These are phyloP conservation scores for Hemisphaericaspora lyxosophila DNA, from an alignment of 1,139 yeast species.

Conservation along the genomic window DNA sequence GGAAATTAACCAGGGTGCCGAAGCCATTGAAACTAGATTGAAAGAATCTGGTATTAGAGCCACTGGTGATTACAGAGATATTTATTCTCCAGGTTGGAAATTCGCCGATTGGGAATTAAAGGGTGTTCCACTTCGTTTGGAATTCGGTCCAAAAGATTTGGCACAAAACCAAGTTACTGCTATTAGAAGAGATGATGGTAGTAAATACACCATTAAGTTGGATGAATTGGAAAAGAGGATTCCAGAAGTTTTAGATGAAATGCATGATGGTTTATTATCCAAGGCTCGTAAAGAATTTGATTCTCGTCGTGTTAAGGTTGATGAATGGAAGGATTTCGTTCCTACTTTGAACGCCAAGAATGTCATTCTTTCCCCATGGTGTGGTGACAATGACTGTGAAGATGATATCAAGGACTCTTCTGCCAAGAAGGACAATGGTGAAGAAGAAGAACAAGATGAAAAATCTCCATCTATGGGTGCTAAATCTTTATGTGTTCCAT, in stretches of 20 bases:
- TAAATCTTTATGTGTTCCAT: slow-evolving; percentile 95
- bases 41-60: slow-evolving; percentile 65
- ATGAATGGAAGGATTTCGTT: slow-evolving; percentile 89
- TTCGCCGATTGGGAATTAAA: slow-evolving; percentile 96
- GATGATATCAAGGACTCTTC: slow-evolving; percentile 95
- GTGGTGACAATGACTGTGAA: slow-evolving; percentile 93
- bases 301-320: slow-evolving; percentile 74
- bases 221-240: slow-evolving; percentile 64
- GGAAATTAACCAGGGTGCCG: slow-evolving; percentile 68
- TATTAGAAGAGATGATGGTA: slow-evolving; percentile 90
- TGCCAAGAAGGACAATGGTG: slow-evolving; percentile 78
- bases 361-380: slow-evolving; percentile 93
- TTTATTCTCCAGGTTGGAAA: slow-evolving; percentile 98
- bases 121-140: slow-evolving; percentile 92
- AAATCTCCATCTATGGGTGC: slow-evolving; percentile 99
- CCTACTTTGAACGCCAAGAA: slow-evolving; percentile 91
- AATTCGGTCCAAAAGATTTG: slow-evolving; percentile 94
- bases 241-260: slow-evolving; percentile 73
- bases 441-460: slow-evolving; percentile 86
- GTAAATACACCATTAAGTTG: slow-evolving; percentile 66
- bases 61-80: slow-evolving; percentile 84
- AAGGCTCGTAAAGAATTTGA: slow-evolving; percentile 84
- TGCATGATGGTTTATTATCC: slow-evolving; percentile 72
- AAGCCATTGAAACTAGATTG: slow-evolving; percentile 61
- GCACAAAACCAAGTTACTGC: slow-evolving; percentile 77